Percentiles rank a stretch among this genome's conserved stretches.
Evolutionary conservation across 2,329 filamentous ascomycete species (phyloP).

Genomic region (Rasamsonia emersonii): DNA sequence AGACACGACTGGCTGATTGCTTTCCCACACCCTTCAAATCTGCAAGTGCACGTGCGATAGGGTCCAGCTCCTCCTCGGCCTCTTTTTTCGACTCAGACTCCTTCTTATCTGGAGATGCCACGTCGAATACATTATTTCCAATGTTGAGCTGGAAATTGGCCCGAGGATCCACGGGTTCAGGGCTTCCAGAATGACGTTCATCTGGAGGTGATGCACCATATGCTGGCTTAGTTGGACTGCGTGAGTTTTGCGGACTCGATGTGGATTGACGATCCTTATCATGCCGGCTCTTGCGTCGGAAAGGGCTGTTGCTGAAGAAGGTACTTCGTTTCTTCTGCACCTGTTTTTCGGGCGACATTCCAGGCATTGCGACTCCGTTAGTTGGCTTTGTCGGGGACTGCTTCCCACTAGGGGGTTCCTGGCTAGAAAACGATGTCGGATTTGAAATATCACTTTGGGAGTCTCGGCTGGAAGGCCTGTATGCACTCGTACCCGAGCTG

Average conservation of each 20-base stretch:
- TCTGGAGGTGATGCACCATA: conserved; percentile 16
- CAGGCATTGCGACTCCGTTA: conserved; percentile 32
- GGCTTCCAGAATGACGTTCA: conserved; percentile 47
- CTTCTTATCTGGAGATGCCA: conserved; percentile 62
- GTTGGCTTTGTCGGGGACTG: conserved; percentile 61
- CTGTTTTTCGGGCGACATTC: conserved; percentile 53
- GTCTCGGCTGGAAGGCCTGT: conserved; percentile 72
- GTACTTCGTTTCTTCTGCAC: conserved; percentile 65
- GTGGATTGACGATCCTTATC: conserved; percentile 51
- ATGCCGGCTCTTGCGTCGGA: conserved; percentile 80
- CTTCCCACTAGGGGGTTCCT: conserved; percentile 67
- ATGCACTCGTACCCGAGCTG: conserved; percentile 59
- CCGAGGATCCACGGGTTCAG: conserved; percentile 81
- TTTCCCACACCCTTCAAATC: conserved; percentile 85
- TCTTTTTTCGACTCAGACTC: conserved; percentile 29
- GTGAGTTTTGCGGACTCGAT: conserved; percentile 29
- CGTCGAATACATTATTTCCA: conserved; percentile 91
- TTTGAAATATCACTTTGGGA: conserved; percentile 87
- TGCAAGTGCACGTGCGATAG: conserved; percentile 83
- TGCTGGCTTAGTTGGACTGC: conserved; percentile 45
- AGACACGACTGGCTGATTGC: conserved; percentile 71
- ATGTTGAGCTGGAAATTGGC: conserved; percentile 90
- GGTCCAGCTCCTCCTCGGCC: conserved; percentile 61
- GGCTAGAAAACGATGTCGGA: conserved; percentile 78
- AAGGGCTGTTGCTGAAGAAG: conserved; percentile 91